Percentiles rank a stretch among this genome's conserved stretches.
These are phyloP conservation scores for Xylogone sp. DNA, from an alignment of 2,329 filamentous ascomycete genomes.

Conservation along the genomic window DNA sequence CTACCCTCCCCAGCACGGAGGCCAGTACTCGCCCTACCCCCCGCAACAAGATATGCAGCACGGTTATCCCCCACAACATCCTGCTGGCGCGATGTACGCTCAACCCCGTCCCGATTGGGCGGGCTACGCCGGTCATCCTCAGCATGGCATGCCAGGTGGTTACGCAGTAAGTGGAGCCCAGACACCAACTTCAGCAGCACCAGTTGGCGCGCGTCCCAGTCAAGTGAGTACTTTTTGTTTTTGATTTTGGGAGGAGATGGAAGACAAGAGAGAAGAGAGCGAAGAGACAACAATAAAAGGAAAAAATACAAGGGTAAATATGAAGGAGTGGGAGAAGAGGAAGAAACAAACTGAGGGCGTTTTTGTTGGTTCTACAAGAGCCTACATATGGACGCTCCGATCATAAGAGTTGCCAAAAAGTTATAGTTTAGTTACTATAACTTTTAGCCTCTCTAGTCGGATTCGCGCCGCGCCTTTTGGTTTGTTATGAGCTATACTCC, in stretches of 20 bases:
- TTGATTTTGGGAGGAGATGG: background rate
- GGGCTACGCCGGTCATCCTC: constrained; percentile 52
- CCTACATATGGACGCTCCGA: too few relatives aligned
- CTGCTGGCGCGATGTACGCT: constrained; percentile 58
- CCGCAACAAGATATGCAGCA: constrained; percentile 84
- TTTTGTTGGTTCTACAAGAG: too few relatives aligned
- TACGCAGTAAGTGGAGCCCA: constrained; percentile 28
- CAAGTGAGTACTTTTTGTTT: constrained; percentile 48
- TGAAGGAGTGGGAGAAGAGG: too few relatives aligned
- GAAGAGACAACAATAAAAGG: too few relatives aligned
- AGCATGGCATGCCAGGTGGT: constrained; percentile 26
- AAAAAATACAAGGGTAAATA: too few relatives aligned
- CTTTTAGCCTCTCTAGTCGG: too few relatives aligned
- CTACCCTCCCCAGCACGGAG: constrained; percentile 65
- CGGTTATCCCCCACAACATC: constrained; percentile 58
- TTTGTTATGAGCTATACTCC: too few relatives aligned
- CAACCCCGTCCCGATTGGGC: constrained; percentile 73
- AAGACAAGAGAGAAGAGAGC: background rate
- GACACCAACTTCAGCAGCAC: constrained; percentile 50
- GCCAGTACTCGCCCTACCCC: constrained; percentile 83
- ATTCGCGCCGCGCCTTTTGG: too few relatives aligned
- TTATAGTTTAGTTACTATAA: too few relatives aligned
- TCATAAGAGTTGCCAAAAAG: too few relatives aligned
- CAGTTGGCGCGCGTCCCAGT: constrained; percentile 49
- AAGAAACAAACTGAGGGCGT: too few relatives aligned